phyloP scores from a whole-genome alignment of 805 yeast species.

The Metschnikowia lachancei region DNA sequence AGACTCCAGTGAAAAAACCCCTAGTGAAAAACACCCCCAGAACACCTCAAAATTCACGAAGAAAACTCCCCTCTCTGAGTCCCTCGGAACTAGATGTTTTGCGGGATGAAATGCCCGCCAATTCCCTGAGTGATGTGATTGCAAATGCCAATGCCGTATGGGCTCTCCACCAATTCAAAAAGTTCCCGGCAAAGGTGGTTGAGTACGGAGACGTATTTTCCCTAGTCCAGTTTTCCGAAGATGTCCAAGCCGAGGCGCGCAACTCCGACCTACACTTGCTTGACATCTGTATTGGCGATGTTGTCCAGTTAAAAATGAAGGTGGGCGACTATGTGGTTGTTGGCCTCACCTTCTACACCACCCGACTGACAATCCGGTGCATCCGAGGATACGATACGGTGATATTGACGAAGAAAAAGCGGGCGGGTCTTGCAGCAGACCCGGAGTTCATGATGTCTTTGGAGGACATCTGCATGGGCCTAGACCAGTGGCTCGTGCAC shows the following conservation, averaged over 20 bases:
- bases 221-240: conserved; percentile 39
- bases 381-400: conserved; percentile 61
- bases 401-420: conserved; percentile 27
- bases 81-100: not conserved
- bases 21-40: too few relatives aligned
- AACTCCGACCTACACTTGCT: conserved; percentile 43
- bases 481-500: conserved; percentile 38
- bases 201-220: conserved; percentile 28
- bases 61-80: not conserved
- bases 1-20: too few relatives aligned
- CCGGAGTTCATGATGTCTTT: conserved; percentile 24
- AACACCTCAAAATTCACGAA: not conserved
- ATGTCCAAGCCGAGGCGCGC: conserved; percentile 24
- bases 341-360: conserved; percentile 37
- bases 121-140: conserved; percentile 13
- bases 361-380: conserved; percentile 40
- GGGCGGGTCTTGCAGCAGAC: not conserved
- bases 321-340: conserved; percentile 40
- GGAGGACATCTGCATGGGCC: conserved; percentile 38
- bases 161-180: conserved; percentile 49
- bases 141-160: conserved; percentile 42
- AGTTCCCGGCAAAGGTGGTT: conserved; percentile 49
- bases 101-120: not conserved
- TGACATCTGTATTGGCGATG: conserved; percentile 59
- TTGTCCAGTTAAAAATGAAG: conserved; percentile 35